These are phyloP conservation scores for Leishmania tropica DNA, from an alignment of 208 protist genomes.

Conservation along the genomic window DNA sequence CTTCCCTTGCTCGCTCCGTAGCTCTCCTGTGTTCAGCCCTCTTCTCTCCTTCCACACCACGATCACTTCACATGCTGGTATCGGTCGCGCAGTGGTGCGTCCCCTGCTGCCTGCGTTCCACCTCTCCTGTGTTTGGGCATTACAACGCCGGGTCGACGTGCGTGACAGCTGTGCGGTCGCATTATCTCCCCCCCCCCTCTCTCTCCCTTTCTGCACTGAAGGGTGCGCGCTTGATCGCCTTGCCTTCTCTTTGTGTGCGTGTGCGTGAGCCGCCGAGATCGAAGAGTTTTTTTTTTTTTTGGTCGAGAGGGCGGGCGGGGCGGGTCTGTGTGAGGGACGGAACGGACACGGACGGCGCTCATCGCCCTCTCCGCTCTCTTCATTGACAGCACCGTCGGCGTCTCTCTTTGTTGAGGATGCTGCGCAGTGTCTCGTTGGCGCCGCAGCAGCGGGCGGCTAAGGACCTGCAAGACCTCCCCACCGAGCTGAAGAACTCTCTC, in stretches of 20 bases:
- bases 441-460: conserved; percentile 32
- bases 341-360: not conserved
- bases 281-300: too few relatives aligned
- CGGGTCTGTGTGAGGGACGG: not conserved
- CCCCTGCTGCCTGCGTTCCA: not conserved
- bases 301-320: too few relatives aligned
- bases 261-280: not conserved
- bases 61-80: not conserved
- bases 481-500: conserved; percentile 43
- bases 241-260: not conserved
- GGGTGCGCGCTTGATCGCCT: not conserved
- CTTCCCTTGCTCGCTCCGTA: not conserved
- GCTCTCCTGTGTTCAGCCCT: not conserved
- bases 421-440: conserved; percentile 45
- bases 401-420: conserved; percentile 7
- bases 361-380: not conserved
- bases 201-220: not conserved
- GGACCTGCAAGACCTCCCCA: conserved; percentile 33
- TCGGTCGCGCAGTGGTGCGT: not conserved
- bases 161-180: not conserved
- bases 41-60: not conserved
- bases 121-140: not conserved
- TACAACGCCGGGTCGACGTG: not conserved
- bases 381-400: not conserved
- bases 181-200: not conserved